Base-by-base conservation (phyloP, 768 basidiomycete genomes). In the Kwoniella heveanensis region DNA sequence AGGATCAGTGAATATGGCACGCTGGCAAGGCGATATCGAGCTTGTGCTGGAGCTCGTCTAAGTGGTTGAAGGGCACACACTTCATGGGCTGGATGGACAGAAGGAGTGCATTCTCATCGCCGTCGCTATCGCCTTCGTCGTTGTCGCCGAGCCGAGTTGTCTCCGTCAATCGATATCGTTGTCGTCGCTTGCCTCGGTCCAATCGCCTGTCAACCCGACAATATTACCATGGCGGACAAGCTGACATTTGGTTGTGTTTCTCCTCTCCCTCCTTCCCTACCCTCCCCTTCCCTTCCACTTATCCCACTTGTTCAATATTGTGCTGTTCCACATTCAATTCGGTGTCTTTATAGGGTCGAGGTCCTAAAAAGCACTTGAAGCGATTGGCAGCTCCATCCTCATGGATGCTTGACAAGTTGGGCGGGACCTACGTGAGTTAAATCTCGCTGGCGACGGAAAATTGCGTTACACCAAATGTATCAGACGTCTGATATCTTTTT, bases 371-470 rank as follows among this genome's bases (percentile, higher is more conserved):
- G 84, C 94, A 97, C 81, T 87, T 97, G 85, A 97, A 97, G 87
- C 90, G 95, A 79, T 87, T 98, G 64, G 88, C 88, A 72, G 96
- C 96, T 66, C 96, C 96, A 68, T 95, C 92, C 51, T 90, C 92
- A 84, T 99, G 96, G 96, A 97, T 99, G 94, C 86, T 99, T 69
- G 92, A 98, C 86, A 99, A 99, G 85, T 83, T 99, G 90, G 79
- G 72, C 67, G 80, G 79, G 59, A 77, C 79, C 66, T 78, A 81
- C 75, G 80, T 81, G 72, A 77, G 80, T 81, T 27, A 53, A 25
- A 48, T 26, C 58, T 48, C 47, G 58, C 49, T 30, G 27, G 39
- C 39, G 24, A 57, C 47, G 19, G 19, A 54, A 51, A 39, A 51
- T 12, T 56, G 21, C 37, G 30, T 8, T 24, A 27, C 30, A 12